Evolutionary conservation across 352 stramenopile genomes (phyloP), one percentile per base, ranked within the genome.

Genomic region (Phytophthora hybrid): DNA sequence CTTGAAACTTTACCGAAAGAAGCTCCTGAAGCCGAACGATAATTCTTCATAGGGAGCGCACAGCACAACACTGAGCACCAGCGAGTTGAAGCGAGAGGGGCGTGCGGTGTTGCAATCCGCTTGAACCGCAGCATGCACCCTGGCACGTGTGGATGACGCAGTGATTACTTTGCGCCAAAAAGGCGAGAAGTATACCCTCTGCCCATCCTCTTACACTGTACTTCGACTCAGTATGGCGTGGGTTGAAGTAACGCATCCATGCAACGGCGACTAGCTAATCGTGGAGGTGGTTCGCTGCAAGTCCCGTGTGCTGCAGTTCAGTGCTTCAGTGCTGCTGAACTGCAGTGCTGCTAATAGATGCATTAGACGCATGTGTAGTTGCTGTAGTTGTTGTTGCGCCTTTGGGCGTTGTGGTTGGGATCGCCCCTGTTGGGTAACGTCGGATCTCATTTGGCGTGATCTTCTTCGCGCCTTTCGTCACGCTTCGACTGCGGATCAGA

Each of bases 211-310:
- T 54, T 16, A 41, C 11, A 8, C 11, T 41, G 34, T 7, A 26
- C 47, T 54, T 29, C 3, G 47, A 16, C n/a, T 54, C 44, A 23
- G 44, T 52, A 52, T 52, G 44, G 37, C 11, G 11, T 18, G 11
- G 37, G 37, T 44, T 51, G 41, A 11, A 51, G 18, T 51, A 51
- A 51, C 34, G 34, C 47, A 54, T 54, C 21, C 21, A 54, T 54
- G 47, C 47, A 29, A 32, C 47, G 47, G 47, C 47, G 47, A 54
- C 47, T 54, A 32, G 47, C 47, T 26, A 54, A 54, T 54, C 41
- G 32, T 39, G 32, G 34, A 16, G 34, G 34, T 41, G 34, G 34
- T 14, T 37, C 10, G 32, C 32, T 37, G 32, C 32, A 37, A 37
- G 32, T 37, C 32, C 32, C 23, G 23, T 26, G 23, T 26, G 23